These are phyloP conservation scores for Mallotus japonicus DNA, from an alignment of 441 rosid genomes.

Conservation along the genomic window DNA sequence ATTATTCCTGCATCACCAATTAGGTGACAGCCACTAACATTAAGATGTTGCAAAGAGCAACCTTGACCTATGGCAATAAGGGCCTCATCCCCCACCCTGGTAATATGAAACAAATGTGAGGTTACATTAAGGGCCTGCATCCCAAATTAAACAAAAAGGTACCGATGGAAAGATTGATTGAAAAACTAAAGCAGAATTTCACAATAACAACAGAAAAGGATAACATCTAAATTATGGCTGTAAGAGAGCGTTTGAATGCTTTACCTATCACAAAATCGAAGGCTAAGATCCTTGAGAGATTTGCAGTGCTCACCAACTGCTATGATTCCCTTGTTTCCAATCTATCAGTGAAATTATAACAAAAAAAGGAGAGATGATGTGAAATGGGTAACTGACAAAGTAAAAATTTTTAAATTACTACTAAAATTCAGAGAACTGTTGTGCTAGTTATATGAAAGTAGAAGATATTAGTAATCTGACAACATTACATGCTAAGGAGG, in stretches of 20 bases:
- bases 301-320: slow-evolving; percentile 78
- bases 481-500: neutral
- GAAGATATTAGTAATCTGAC: neutral
- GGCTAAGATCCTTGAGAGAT: slow-evolving; percentile 75
- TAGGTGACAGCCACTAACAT: slow-evolving; percentile 84
- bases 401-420: neutral
- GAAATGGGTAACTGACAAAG: neutral
- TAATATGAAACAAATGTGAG: slow-evolving; percentile 2
- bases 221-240: neutral
- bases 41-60: slow-evolving; percentile 68
- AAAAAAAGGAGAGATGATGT: neutral
- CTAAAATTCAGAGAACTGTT: neutral
- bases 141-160: neutral
- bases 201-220: neutral
- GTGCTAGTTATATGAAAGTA: neutral
- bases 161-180: neutral
- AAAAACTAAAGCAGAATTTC: slow-evolving; percentile 1
- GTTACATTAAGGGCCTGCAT: neutral
- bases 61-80: slow-evolving; percentile 73
- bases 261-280: slow-evolving; percentile 84
- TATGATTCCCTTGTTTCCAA: slow-evolving; percentile 76
- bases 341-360: slow-evolving; percentile 34
- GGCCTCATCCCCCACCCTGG: slow-evolving; percentile 81
- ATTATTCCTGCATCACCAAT: slow-evolving; percentile 77
- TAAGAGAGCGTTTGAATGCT: slow-evolving; percentile 3